Conservation (phyloP, 208 protist species). For the Leishmania gerbilli region DNA sequence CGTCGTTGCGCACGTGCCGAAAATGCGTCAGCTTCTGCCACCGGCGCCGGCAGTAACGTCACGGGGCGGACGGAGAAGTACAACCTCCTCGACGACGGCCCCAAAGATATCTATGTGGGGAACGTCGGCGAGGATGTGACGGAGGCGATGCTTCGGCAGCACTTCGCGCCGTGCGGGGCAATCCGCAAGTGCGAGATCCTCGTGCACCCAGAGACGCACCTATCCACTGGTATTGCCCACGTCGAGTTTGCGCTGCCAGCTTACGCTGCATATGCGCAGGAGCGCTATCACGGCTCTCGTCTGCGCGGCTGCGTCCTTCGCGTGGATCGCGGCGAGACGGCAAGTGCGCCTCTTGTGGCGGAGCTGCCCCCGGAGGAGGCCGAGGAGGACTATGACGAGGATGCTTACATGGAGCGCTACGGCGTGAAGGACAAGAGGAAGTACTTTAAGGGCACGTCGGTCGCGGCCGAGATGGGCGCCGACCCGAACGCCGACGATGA, state of each 20-base stretch:
- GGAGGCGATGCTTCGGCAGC: constrained; percentile 71
- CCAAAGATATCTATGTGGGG: constrained; percentile 80
- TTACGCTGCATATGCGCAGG: constrained; percentile 84
- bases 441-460: constrained; percentile 86
- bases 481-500: constrained; percentile 23
- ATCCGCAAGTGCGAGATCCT: constrained; percentile 74
- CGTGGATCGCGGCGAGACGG: constrained; percentile 84
- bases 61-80: constrained; percentile 83
- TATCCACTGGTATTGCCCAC: constrained; percentile 76
- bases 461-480: constrained; percentile 49
- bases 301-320: constrained; percentile 76
- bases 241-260: constrained; percentile 79
- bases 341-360: constrained; percentile 63
- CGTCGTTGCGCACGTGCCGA: constrained; percentile 8
- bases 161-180: constrained; percentile 75
- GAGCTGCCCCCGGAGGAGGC: constrained; percentile 45
- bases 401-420: constrained; percentile 64
- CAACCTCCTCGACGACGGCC: constrained; percentile 78
- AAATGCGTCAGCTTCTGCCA: constrained; percentile 3
- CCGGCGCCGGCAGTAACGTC: constrained; percentile 39
- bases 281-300: constrained; percentile 82
- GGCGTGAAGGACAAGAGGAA: constrained; percentile 73
- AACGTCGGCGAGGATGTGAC: constrained; percentile 82
- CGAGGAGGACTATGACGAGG: constrained; percentile 80
- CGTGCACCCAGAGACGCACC: constrained; percentile 75